Evolutionary conservation across 192 early-diverging fungal genomes (phyloP).

Genomic region (Mortierella hygrophila): DNA sequence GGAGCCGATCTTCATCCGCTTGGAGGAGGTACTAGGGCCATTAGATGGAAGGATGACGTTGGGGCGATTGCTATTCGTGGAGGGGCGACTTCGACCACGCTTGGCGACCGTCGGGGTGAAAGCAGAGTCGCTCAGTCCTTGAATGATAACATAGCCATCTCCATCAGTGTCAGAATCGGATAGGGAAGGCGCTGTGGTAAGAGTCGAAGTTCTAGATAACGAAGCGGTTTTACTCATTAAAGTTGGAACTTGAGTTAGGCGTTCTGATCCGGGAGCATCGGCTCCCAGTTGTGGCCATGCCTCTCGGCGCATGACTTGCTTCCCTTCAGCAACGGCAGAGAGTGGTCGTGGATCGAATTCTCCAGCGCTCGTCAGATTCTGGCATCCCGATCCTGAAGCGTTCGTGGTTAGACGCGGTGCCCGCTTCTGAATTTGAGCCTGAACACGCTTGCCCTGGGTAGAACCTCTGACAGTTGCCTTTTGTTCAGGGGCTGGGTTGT

Average conservation of each 20-base stretch:
- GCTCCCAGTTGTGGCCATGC: too few species aligned
- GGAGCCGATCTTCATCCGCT: too few species aligned
- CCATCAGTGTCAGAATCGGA: not conserved
- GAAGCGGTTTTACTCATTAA: not conserved
- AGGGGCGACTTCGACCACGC: not conserved
- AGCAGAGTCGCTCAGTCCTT: not conserved
- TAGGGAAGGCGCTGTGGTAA: not conserved
- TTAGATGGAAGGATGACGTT: too few species aligned
- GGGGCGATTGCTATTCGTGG: not conserved
- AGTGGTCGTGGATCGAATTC: not conserved
- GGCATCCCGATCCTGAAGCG: not conserved
- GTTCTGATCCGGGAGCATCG: not conserved
- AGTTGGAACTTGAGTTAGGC: not conserved
- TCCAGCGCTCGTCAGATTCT: not conserved
- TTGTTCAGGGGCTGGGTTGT: too few species aligned
- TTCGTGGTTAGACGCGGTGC: not conserved
- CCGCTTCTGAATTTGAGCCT: not conserved
- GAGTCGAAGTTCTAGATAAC: not conserved
- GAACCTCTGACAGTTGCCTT: not conserved
- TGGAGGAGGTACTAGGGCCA: too few species aligned
- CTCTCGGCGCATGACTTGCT: not conserved
- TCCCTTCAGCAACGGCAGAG: not conserved
- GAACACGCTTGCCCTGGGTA: not conserved
- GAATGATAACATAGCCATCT: not conserved
- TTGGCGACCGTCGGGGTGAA: not conserved